phyloP scores from a whole-genome alignment of 768 basidiomycete species.

The Cyclocybe aegerita region DNA sequence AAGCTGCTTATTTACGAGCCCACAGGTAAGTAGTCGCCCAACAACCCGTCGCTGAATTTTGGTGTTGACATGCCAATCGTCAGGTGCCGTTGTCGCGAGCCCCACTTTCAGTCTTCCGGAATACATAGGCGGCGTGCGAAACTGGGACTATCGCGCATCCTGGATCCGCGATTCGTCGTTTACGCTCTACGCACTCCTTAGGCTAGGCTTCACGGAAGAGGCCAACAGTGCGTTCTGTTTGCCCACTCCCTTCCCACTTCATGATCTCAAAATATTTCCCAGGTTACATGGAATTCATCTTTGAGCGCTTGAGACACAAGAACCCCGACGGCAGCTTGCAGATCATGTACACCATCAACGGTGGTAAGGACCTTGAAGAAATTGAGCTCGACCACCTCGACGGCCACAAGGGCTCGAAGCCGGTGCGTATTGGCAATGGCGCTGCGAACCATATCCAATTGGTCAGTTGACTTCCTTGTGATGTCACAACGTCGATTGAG shows the following conservation, averaged over 20 bases:
- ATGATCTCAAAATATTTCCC: slow-evolving; percentile 3
- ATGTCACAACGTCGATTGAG: background rate
- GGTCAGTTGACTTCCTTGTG: slow-evolving; percentile 37
- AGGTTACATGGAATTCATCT: slow-evolving; percentile 93
- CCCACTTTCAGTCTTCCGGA: slow-evolving; percentile 96
- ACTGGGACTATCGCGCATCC: slow-evolving; percentile 74
- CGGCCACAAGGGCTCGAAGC: slow-evolving; percentile 83
- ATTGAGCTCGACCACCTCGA: slow-evolving; percentile 84
- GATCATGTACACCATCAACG: slow-evolving; percentile 98
- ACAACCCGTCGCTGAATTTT: background rate
- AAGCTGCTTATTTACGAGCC: slow-evolving; percentile 94
- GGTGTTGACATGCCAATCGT: background rate
- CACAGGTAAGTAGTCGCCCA: slow-evolving; percentile 49
- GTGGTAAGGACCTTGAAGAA: slow-evolving; percentile 81
- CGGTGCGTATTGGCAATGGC: slow-evolving; percentile 93
- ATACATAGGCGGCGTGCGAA: slow-evolving; percentile 84
- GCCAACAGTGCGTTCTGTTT: slow-evolving; percentile 62
- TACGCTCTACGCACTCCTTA: slow-evolving; percentile 90
- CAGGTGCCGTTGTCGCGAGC: slow-evolving; percentile 89
- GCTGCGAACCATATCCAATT: slow-evolving; percentile 92
- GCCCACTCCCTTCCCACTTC: background rate
- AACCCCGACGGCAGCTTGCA: slow-evolving; percentile 91
- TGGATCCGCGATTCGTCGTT: slow-evolving; percentile 98
- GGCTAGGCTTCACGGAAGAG: slow-evolving; percentile 93
- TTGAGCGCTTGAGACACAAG: slow-evolving; percentile 76